Evolutionary conservation across 306 rosid species (phyloP).

Genomic region (Castanopsis chinensis): DNA sequence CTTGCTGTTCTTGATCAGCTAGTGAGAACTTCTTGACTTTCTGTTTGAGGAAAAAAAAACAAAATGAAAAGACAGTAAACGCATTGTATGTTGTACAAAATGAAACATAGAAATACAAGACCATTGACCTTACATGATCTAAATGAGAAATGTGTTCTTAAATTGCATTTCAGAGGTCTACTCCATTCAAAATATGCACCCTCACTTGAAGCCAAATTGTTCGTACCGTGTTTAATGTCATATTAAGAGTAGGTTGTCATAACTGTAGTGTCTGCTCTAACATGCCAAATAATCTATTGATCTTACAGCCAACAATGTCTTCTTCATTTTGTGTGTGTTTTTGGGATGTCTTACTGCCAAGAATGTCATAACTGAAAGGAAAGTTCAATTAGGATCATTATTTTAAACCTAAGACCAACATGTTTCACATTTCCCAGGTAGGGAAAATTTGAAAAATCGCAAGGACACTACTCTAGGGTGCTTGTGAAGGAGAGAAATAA

Average conservation of each 20-base stretch:
- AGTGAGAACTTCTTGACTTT: conserved; percentile 85
- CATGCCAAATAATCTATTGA: background rate
- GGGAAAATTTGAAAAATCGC: no score
- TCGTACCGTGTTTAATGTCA: background rate
- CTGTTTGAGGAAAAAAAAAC: conserved; percentile 41
- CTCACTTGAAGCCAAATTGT: background rate
- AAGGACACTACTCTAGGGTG: background rate
- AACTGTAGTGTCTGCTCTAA: conserved; percentile 2
- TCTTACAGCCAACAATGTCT: background rate
- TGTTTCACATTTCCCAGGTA: background rate
- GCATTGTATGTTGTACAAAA: background rate
- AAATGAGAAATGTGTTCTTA: background rate
- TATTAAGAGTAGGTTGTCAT: background rate
- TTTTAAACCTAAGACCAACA: background rate
- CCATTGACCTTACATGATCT: background rate
- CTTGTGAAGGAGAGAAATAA: background rate
- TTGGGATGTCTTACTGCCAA: background rate
- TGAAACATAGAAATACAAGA: conserved; percentile 9
- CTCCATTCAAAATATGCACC: background rate
- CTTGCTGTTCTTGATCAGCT: conserved; percentile 49
- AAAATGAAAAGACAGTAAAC: background rate
- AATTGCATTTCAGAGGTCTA: background rate
- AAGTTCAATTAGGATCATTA: conserved; percentile 1
- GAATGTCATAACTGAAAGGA: conserved; percentile 1
- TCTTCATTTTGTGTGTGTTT: no score